phyloP scores from a whole-genome alignment of 352 stramenopile species.

The Phytophthora lateralis region DNA sequence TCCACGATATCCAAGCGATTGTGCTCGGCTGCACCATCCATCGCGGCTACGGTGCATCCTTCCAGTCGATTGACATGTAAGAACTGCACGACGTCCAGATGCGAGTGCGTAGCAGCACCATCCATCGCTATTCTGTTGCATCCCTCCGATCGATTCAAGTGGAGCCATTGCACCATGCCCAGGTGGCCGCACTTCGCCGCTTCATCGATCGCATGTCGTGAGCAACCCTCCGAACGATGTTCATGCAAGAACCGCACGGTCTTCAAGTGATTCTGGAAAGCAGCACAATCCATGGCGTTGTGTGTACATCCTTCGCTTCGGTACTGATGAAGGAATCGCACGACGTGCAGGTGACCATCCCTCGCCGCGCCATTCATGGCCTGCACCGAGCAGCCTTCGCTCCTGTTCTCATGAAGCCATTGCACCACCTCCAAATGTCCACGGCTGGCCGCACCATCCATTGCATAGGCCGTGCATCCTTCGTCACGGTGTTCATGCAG shows the following conservation, averaged over 20 bases:
- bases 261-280: slow-evolving; percentile 21
- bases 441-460: slow-evolving; percentile 27
- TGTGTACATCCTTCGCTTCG: slow-evolving; percentile 36
- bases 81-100: slow-evolving; percentile 40
- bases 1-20: slow-evolving; percentile 25
- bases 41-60: slow-evolving; percentile 30
- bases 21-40: slow-evolving; percentile 29
- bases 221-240: slow-evolving; percentile 34
- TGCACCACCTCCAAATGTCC: slow-evolving; percentile 31
- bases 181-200: slow-evolving; percentile 33
- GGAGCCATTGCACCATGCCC: slow-evolving; percentile 31
- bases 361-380: slow-evolving; percentile 33
- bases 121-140: slow-evolving; percentile 41
- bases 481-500: slow-evolving; percentile 27
- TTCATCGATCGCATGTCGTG: slow-evolving; percentile 29
- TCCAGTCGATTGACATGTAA: slow-evolving; percentile 35
- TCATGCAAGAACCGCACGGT: slow-evolving; percentile 34
- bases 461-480: slow-evolving; percentile 22
- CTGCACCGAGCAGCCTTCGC: slow-evolving; percentile 26
- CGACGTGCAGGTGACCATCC: slow-evolving; percentile 21
- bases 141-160: slow-evolving; percentile 26
- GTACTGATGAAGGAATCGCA: slow-evolving; percentile 36
- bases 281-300: slow-evolving; percentile 39
- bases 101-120: slow-evolving; percentile 20
- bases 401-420: slow-evolving; percentile 35